phyloP scores from a whole-genome alignment of 202 grass and related monocot species.

The Bolboschoenoplectus hybrid region DNA sequence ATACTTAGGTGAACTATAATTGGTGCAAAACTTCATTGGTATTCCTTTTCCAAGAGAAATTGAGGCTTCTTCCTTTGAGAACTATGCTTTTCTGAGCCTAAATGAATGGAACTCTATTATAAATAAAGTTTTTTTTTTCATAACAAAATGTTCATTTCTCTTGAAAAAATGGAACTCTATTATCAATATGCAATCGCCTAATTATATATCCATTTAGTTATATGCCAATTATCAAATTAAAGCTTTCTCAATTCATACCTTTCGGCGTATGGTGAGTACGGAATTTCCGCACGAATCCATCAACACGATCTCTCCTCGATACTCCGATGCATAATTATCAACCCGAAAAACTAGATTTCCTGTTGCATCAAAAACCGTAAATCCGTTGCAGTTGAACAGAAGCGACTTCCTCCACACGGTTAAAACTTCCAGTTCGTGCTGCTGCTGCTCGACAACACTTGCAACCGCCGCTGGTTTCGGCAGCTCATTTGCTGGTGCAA shows the following conservation, averaged over 20 bases:
- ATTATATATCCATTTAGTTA: not conserved
- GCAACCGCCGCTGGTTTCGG: not conserved
- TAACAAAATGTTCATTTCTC: not conserved
- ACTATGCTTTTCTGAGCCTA: not conserved
- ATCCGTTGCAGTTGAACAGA: constrained; percentile 84
- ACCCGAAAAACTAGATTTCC: constrained; percentile 83
- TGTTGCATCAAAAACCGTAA: constrained; percentile 82
- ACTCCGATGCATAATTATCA: constrained; percentile 70
- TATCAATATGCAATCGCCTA: not conserved
- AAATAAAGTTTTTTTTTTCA: not conserved
- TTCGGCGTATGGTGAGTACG: constrained; percentile 71
- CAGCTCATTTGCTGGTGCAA: not conserved
- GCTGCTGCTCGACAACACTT: not conserved
- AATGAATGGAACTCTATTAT: not conserved
- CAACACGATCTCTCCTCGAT: constrained; percentile 65
- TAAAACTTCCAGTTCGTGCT: constrained; percentile 39
- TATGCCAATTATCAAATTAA: not conserved
- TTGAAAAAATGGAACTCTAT: not conserved
- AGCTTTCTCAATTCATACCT: constrained; percentile 21
- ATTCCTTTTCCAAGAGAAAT: not conserved
- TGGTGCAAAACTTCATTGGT: not conserved
- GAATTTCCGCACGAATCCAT: constrained; percentile 69
- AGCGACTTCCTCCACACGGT: constrained; percentile 98
- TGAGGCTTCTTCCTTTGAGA: not conserved
- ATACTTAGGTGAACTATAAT: not conserved